A percentile compares a stretch with the other conserved stretches of the same genome.
Evolutionary conservation across 495 filamentous ascomycete genomes (phyloP).

Genomic region (Talaromyces liani): DNA sequence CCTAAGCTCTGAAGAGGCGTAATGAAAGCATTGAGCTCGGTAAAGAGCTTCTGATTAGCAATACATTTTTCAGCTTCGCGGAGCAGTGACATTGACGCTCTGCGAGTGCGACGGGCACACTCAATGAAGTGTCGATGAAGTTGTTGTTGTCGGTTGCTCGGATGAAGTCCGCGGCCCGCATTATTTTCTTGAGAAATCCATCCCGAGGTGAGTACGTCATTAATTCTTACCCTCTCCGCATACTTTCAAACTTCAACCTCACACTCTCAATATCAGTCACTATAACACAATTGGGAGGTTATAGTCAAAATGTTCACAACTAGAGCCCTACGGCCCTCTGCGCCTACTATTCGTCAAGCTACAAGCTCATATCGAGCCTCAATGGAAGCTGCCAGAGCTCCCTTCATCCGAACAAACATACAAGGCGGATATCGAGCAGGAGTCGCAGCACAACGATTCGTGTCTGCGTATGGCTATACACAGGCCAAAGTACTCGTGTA

Average conservation of each 20-base stretch:
- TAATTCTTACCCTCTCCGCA: not conserved
- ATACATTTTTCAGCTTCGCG: slow-evolving; percentile 43
- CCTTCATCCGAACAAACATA: not conserved
- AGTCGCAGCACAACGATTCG: slow-evolving; percentile 24
- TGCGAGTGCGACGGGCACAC: slow-evolving; percentile 6
- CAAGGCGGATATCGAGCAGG: not conserved
- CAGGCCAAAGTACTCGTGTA: slow-evolving; percentile 90
- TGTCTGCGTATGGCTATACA: slow-evolving; percentile 91
- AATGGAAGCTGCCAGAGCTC: not conserved
- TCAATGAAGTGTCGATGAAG: not conserved
- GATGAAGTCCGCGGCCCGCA: slow-evolving; percentile 2
- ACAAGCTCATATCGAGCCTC: not conserved
- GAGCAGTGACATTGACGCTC: slow-evolving; percentile 37
- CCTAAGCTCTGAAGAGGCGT: slow-evolving; percentile 25
- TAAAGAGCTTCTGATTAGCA: slow-evolving; percentile 35
- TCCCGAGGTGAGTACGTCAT: slow-evolving; percentile 5
- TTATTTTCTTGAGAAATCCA: not conserved
- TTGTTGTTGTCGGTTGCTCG: not conserved
- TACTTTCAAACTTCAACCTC: not conserved
- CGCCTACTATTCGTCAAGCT: not conserved
- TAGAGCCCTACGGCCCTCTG: not conserved
- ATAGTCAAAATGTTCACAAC: not conserved
- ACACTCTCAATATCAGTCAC: not conserved
- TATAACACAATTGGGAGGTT: not conserved
- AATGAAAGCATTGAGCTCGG: slow-evolving; percentile 40